Base-by-base conservation (phyloP, 2,329 filamentous ascomycete species). In the Domatiomyces globalis region DNA sequence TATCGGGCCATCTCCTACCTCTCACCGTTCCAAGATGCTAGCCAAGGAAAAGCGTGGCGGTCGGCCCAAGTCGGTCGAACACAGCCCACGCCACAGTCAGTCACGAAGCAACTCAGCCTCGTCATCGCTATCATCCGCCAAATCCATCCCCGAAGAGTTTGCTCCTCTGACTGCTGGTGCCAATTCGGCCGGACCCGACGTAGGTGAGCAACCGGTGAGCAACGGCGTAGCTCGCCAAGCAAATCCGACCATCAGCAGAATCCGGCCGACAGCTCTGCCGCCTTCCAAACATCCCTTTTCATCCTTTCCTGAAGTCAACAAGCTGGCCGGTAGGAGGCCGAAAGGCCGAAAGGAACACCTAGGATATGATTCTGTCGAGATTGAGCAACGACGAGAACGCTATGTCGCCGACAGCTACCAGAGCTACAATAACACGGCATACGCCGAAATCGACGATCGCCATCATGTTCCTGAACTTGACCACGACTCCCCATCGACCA, bases 51-150 rank as follows among this genome's bases (percentile, higher is more conserved):
- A 33, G 10, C 45, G 27, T 8, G 8, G 20, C 45, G 8, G 20
- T 47, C 20, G 20, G 17, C 20, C 45, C 20, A 33, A 47, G 29
- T 18, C 17, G 8, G 17, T 18, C 10, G 27, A 18, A 5, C 17
- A 19, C 46, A 51, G 18, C 27, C 33, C 48, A 39, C 48, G 49
- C 20, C 44, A 44, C 18, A 18, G 51, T 22, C 54, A 54, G 44
- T 54, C 52, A 6, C 60, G 62, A 46, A 62, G 50, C 57, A 57
- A 43, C 50, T 62, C 51, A 43, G 68, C 63, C 18, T 61, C 63
- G 10, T 69, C 67, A 15, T 69, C 66, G 10, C 52, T 70, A 19
- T 70, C 69, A 36, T 67, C 68, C 7, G 65, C 65, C 8, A 65
- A 67, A 43, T 68, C 69, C 4, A 56, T 68, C 33, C 61, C 60